Evolutionary conservation across 2,329 filamentous ascomycete genomes (phyloP), one percentile per base, ranked within the genome.

Genomic region (Pyrenophora graminea): DNA sequence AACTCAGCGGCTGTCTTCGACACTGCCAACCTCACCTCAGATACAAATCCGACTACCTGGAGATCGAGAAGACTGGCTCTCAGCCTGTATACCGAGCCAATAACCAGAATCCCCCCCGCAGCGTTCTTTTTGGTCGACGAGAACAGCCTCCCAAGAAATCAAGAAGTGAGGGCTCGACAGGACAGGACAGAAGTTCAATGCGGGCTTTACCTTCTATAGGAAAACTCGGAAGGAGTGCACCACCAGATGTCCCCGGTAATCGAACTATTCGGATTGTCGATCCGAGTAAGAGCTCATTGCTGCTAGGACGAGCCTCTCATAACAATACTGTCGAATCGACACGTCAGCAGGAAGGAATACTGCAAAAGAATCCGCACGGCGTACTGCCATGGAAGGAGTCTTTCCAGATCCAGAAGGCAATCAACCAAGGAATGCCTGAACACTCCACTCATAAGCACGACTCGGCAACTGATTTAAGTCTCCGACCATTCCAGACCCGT

Each of bases 381-480:
- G 40, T 53, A 0, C 50, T 53, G 6, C 40, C 50, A 17, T 53
- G 50, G 50, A 40, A 43, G 13, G 50, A 53, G n/a, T 53, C 50
- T 5, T 49, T 53, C 17, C 36, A 53, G 17, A 21, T 42, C 9
- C 50, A 53, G 15, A 40, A 38, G 7, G 36, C 33, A 13, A 15
- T 49, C 39, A 48, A 34, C 13, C 19, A 40, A 44, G 39, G 39
- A 17, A 18, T 30, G 15, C 36, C 50, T 21, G 36, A 21, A 32
- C 23, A 40, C 23, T 30, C 39, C 21, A 34, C 45, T 4, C 4
- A 30, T 6, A 53, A 46, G 40, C 34, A 40, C 18, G 50, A 53
- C 32, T 53, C 50, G 4, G 50, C 45, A 25, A 46, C 47, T 8
- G 45, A 53, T n/a, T 36, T 53, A 9, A 44, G 40, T n/a, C n/a